Evolutionary conservation across 148 eudicot species (phyloP), one percentile per base, ranked within the genome.

Genomic region (Vaccinium vitisidaea): DNA sequence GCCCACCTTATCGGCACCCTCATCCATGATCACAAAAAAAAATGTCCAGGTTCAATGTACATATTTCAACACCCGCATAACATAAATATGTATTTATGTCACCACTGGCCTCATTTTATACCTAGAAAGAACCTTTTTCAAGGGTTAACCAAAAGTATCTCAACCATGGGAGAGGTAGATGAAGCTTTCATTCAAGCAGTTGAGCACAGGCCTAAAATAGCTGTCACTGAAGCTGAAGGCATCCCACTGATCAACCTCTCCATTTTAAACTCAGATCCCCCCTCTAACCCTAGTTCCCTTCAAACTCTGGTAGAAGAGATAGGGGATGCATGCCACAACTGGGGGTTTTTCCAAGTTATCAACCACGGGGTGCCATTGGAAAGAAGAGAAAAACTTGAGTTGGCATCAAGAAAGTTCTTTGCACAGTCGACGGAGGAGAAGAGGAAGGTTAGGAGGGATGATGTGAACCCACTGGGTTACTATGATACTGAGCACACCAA

Each of bases 271-370:
- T 75, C 32, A 2, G 25, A 75, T 78, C 54, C 88, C 8, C 63
- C 63, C 1, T 58, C 30, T 1, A 30, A 75, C 83, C 65, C 88
- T 1, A 69, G 23, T 50, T 50, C 53, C 9, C 19, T 46, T 8
- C 75, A 50, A 8, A 54, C 85, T 88, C 3, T 75, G 21, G 82
- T 87, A 12, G 21, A 80, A 2, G 67, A 91, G 84, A 89, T 91
- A 5, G 90, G 90, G 8, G 84, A 88, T 13, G 94, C 94, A 0
- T 89, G 90, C 87, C 43, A 83, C 80, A 83, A 85, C 23, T 92
- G 94, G 94, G 94, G 94, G 0, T 92, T 92, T 83, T 92, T 92
- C 74, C 91, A 90, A 76, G 92, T 92, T 75, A 83, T 89, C 84
- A 84, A 92, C 83, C 94, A 92, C 16, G 90, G 92, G 0, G 89